Conservation (phyloP, 805 yeast genomes). For the Lipomyces starkeyi region DNA sequence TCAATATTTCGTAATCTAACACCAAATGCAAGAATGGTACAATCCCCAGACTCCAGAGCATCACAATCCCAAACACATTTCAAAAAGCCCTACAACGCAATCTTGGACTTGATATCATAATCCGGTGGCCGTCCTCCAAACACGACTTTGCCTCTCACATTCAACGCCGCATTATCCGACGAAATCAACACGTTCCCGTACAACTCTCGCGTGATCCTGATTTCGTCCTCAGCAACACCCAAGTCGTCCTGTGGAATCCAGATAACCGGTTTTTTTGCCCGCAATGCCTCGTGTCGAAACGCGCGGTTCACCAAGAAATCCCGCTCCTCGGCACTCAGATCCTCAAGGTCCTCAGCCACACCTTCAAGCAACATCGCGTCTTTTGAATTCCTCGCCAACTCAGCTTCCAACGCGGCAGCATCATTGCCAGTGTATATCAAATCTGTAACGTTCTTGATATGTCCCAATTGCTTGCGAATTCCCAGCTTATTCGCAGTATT, state of each 20-base stretch:
- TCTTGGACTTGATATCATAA: constrained; percentile 38
- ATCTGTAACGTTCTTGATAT: constrained; percentile 22
- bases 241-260: constrained; percentile 55
- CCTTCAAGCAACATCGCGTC: constrained; percentile 40
- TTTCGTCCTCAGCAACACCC: constrained; percentile 49
- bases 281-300: constrained; percentile 45
- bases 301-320: constrained; percentile 41
- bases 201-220: constrained; percentile 40
- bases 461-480: constrained; percentile 10
- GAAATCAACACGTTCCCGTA: constrained; percentile 43
- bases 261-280: constrained; percentile 45
- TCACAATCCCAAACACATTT: not conserved
- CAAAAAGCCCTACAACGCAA: constrained; percentile 30
- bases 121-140: constrained; percentile 42
- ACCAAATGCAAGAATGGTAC: not conserved
- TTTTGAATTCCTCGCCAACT: constrained; percentile 26
- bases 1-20: not conserved
- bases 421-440: constrained; percentile 35
- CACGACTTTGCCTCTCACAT: constrained; percentile 38
- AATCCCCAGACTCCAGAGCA: not conserved
- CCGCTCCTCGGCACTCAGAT: constrained; percentile 40
- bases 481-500: constrained; percentile 21
- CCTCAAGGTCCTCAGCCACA: constrained; percentile 41
- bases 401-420: constrained; percentile 20
- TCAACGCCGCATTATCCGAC: constrained; percentile 42